Conservation (phyloP, 352 stramenopile genomes). For the Globisporangium irregulare region DNA sequence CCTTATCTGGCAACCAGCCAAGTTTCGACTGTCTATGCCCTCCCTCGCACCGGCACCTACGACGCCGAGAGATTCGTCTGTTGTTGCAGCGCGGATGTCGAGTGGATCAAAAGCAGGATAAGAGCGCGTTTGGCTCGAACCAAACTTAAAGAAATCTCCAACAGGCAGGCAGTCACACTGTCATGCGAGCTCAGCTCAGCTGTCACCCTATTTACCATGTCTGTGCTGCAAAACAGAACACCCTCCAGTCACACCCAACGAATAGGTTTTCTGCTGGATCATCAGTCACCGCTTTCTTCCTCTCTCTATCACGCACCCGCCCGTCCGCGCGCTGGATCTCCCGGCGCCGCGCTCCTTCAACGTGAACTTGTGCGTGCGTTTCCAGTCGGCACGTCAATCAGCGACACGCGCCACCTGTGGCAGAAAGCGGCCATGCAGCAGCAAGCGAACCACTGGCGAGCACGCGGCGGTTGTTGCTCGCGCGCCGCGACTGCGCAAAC, state of each 20-base stretch:
- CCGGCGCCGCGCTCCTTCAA: slow-evolving; percentile 1
- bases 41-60: neutral
- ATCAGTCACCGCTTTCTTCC: neutral
- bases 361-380: slow-evolving; percentile 5
- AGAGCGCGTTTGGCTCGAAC: neutral
- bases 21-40: neutral
- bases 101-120: neutral
- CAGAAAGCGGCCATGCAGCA: slow-evolving; percentile 5
- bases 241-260: neutral
- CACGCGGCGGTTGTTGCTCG: neutral
- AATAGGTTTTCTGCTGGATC: neutral
- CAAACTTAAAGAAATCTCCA: neutral
- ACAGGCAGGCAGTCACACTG: neutral
- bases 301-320: slow-evolving; percentile 6
- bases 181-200: neutral
- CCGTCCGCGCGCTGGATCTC: slow-evolving; percentile 7
- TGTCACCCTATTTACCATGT: neutral
- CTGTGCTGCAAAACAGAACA: neutral
- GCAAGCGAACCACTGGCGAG: slow-evolving; percentile 7
- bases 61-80: neutral
- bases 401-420: neutral
- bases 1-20: neutral
- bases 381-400: slow-evolving; percentile 2
- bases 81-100: neutral
- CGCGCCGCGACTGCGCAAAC: slow-evolving; percentile 12